Evolutionary conservation across 768 basidiomycete species (phyloP).

Genomic region (Mycena metata): DNA sequence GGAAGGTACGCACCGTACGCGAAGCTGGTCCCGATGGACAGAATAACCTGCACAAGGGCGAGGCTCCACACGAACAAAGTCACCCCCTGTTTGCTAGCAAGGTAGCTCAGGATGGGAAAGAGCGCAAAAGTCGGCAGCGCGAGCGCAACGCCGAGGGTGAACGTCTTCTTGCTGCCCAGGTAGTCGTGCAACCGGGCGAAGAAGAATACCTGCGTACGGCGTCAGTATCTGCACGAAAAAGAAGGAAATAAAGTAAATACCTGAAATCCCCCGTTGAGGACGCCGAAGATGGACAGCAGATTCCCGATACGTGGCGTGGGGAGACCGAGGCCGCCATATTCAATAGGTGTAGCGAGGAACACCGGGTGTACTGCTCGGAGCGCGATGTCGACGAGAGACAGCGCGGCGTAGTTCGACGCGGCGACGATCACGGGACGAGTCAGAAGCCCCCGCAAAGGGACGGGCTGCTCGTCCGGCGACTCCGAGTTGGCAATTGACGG

Average conservation of each 20-base stretch:
- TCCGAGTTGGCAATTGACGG: not conserved
- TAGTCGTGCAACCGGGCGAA: slow-evolving; percentile 66
- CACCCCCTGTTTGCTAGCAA: slow-evolving; percentile 51
- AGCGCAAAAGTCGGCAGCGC: slow-evolving; percentile 60
- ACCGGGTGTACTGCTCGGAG: slow-evolving; percentile 59
- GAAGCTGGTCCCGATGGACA: slow-evolving; percentile 48
- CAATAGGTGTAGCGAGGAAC: slow-evolving; percentile 69
- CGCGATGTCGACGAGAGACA: slow-evolving; percentile 66
- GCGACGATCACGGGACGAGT: slow-evolving; percentile 74
- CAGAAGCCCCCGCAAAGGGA: slow-evolving; percentile 57
- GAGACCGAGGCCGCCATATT: slow-evolving; percentile 70
- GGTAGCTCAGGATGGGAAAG: slow-evolving; percentile 64
- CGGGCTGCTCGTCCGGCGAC: slow-evolving; percentile 41
- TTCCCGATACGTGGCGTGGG: slow-evolving; percentile 66
- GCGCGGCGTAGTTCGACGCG: slow-evolving; percentile 75
- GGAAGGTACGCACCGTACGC: slow-evolving; percentile 48
- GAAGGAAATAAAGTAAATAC: slow-evolving; percentile 38
- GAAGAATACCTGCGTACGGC: slow-evolving; percentile 66
- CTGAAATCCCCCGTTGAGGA: slow-evolving; percentile 68
- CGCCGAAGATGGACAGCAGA: slow-evolving; percentile 64
- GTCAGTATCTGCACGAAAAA: slow-evolving; percentile 59
- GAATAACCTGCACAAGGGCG: slow-evolving; percentile 44
- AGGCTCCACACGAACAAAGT: slow-evolving; percentile 46
- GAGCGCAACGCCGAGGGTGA: slow-evolving; percentile 55
- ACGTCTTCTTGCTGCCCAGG: slow-evolving; percentile 69